Evolutionary conservation across 768 basidiomycete genomes (phyloP), one percentile per base, ranked within the genome.

Genomic region (Mycena floridula): DNA sequence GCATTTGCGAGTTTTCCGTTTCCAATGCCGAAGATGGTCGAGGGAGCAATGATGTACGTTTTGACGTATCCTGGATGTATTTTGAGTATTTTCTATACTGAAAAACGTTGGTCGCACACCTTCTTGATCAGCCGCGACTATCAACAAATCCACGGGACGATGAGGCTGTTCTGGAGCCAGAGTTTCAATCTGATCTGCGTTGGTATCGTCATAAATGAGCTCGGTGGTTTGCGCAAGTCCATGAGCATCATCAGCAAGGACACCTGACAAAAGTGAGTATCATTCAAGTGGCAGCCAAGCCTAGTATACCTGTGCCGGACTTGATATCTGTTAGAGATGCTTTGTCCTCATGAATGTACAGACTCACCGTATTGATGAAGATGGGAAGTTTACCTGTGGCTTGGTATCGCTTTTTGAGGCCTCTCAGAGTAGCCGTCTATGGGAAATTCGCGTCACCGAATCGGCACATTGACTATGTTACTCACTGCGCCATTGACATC

Each of bases 281-380:
- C 25, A 11, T 16, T 35, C 3, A 35, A 35, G 32, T 35, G 3
- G 15, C 13, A 35, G 32, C 18, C 18, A 18, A 7, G n/a, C n/a
- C n/a, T n/a, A n/a, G n/a, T n/a, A n/a, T n/a, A n/a, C n/a, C n/a
- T n/a, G n/a, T n/a, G n/a, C n/a, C n/a, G n/a, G n/a, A n/a, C n/a
- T n/a, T n/a, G n/a, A n/a, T n/a, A n/a, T n/a, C n/a, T n/a, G n/a
- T n/a, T n/a, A n/a, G n/a, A n/a, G n/a, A n/a, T n/a, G n/a, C n/a
- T n/a, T n/a, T n/a, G n/a, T n/a, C n/a, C n/a, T n/a, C n/a, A n/a
- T n/a, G n/a, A 15, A 15, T 15, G 32, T 35, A 13, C 13, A 35
- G 7, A 3, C 79, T 51, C 52, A 81, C 83, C 0, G 81, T 82
- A 53, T 87, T 79, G 15, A 87, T 82, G 8, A 79, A 64, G 45